phyloP scores from a whole-genome alignment of 2,329 filamentous ascomycete species.

The Hypoxylon sp. region DNA sequence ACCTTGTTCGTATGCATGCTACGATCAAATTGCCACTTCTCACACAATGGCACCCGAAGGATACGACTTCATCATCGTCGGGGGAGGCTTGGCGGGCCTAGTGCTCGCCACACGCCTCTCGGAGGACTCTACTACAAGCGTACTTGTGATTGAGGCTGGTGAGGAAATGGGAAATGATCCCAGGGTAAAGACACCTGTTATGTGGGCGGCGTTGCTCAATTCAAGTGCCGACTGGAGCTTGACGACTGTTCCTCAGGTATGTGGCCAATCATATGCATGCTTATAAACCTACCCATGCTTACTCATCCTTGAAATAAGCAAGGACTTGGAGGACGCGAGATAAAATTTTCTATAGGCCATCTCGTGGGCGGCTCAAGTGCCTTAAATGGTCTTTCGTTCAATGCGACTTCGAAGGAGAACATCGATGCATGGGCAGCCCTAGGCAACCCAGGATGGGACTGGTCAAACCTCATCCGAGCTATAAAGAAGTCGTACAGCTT shows the following conservation, averaged over 20 bases:
- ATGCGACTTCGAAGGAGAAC: conserved; percentile 19
- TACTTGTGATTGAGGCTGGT: conserved; percentile 41
- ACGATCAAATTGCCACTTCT: background rate
- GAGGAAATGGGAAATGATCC: conserved; percentile 29
- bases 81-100: conserved; percentile 34
- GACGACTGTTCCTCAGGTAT: conserved; percentile 36
- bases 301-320: no score
- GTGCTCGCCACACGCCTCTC: conserved; percentile 35
- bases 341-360: conserved; percentile 1
- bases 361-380: conserved; percentile 40
- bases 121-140: conserved; percentile 16
- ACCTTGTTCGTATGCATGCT: background rate
- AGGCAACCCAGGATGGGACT: conserved; percentile 44
- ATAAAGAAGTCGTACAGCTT: no score
- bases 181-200: conserved; percentile 23
- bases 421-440: conserved; percentile 37
- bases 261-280: conserved; percentile 16
- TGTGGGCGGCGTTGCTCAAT: conserved; percentile 21
- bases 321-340: no score
- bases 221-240: conserved; percentile 32
- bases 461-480: conserved; percentile 26
- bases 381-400: conserved; percentile 36
- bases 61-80: conserved; percentile 40
- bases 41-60: conserved; percentile 8
- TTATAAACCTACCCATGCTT: no score